phyloP scores from a whole-genome alignment of 179 eudicot species.

The Pouteria campechiana region DNA sequence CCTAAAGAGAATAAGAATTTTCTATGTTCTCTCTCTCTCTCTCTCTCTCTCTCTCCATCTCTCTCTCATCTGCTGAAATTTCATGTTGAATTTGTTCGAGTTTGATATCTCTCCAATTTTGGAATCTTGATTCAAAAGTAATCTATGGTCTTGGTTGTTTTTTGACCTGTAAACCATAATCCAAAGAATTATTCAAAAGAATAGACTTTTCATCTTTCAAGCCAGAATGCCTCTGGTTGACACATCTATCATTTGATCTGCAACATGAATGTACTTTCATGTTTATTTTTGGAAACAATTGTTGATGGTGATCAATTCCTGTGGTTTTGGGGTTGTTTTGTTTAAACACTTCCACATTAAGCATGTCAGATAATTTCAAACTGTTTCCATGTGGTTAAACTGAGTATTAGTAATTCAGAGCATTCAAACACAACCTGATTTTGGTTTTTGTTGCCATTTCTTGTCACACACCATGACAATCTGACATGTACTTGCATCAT shows the following conservation, averaged over 20 bases:
- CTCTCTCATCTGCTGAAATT: not conserved
- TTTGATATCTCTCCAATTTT: not conserved
- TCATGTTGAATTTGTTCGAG: not conserved
- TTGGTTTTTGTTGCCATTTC: not conserved
- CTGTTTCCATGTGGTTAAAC: too few species aligned
- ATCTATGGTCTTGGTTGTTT: not conserved
- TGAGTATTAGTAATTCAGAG: too few species aligned
- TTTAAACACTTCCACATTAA: not conserved
- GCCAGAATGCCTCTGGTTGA: too few species aligned
- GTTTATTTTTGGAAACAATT: too few species aligned
- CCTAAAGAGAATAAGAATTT: too few species aligned
- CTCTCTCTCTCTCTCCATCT: not conserved
- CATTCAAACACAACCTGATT: too few species aligned
- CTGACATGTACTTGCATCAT: not conserved
- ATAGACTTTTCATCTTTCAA: too few species aligned
- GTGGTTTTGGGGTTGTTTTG: slow-evolving; percentile 12
- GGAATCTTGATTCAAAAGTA: not conserved
- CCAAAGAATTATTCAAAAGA: not conserved
- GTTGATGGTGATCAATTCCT: too few species aligned
- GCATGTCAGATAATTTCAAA: too few species aligned
- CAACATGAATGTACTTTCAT: too few species aligned
- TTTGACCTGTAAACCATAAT: not conserved
- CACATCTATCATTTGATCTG: too few species aligned
- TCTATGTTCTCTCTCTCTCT: not conserved
- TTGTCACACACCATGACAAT: not conserved